phyloP scores from a whole-genome alignment of 2,329 filamentous ascomycete species.

The Elsinoe fawcettii region DNA sequence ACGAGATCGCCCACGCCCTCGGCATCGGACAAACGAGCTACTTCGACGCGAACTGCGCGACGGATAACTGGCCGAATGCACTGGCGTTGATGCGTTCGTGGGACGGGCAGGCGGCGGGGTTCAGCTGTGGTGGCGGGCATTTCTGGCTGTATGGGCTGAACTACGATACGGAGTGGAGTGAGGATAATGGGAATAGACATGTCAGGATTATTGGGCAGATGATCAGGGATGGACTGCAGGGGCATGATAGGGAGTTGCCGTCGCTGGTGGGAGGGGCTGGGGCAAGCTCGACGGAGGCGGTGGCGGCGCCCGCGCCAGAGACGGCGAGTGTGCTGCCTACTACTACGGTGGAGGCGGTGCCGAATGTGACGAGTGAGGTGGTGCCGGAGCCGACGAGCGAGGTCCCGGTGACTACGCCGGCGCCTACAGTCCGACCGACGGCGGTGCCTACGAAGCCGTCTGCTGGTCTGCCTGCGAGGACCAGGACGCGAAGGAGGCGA shows the following conservation, averaged over 20 bases:
- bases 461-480: not conserved
- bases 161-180: slow-evolving; percentile 17
- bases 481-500: not conserved
- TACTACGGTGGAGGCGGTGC: not conserved
- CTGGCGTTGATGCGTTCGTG: slow-evolving; percentile 15
- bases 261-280: too few species aligned
- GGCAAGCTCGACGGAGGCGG: too few species aligned
- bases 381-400: not conserved
- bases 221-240: slow-evolving; percentile 6
- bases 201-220: not conserved
- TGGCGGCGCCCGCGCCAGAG: too few species aligned
- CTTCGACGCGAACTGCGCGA: slow-evolving; percentile 12
- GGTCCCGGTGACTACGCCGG: not conserved
- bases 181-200: slow-evolving; percentile 4
- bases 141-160: slow-evolving; percentile 20
- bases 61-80: slow-evolving; percentile 14
- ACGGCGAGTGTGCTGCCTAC: not conserved
- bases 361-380: not conserved
- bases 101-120: slow-evolving; percentile 14
- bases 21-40: slow-evolving; percentile 7
- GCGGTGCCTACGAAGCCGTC: not conserved
- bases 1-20: slow-evolving; percentile 14
- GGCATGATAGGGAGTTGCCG: too few species aligned
- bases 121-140: slow-evolving; percentile 16
- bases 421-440: too few species aligned